These are phyloP conservation scores for Nothopassalora personata DNA, from an alignment of 2,329 filamentous ascomycete genomes.

Conservation along the genomic window DNA sequence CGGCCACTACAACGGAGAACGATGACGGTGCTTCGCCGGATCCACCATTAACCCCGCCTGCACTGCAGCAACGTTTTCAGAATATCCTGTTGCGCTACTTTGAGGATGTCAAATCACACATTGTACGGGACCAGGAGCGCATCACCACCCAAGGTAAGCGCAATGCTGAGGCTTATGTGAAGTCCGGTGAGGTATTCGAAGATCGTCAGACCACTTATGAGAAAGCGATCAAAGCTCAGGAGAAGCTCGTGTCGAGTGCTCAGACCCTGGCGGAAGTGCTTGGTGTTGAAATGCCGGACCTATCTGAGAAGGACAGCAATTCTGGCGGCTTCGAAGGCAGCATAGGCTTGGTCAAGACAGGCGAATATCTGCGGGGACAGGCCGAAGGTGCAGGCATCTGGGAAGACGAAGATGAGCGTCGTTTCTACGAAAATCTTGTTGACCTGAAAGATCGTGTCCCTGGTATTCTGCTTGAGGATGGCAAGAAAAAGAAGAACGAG, in stretches of 20 bases:
- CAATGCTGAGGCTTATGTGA: conserved; percentile 97
- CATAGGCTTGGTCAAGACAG: conserved; percentile 89
- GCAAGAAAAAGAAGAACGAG: conserved; percentile 87
- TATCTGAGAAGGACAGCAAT: conserved; percentile 74
- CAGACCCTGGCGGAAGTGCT: conserved; percentile 86
- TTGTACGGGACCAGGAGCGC: conserved; percentile 86
- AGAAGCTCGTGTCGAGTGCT: conserved; percentile 82
- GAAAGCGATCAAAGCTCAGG: conserved; percentile 85
- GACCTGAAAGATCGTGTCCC: conserved; percentile 95
- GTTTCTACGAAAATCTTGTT: conserved; percentile 95
- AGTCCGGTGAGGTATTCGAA: conserved; percentile 96
- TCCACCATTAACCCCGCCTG: conserved; percentile 66
- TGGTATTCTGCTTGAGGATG: conserved; percentile 84
- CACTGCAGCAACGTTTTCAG: conserved; percentile 78
- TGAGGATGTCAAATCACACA: conserved; percentile 83
- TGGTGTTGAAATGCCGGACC: conserved; percentile 85
- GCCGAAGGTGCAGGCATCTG: conserved; percentile 91
- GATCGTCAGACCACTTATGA: conserved; percentile 95
- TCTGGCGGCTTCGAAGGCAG: conserved; percentile 63
- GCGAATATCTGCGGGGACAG: conserved; percentile 85
- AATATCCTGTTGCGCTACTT: conserved; percentile 84
- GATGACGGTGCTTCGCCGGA: conserved; percentile 53
- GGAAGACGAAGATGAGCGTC: conserved; percentile 96
- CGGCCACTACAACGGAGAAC: conserved; percentile 49
- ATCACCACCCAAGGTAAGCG: conserved; percentile 81